Conservation (phyloP, 2,329 filamentous ascomycete genomes). For the Stachybotrys echinatus region DNA sequence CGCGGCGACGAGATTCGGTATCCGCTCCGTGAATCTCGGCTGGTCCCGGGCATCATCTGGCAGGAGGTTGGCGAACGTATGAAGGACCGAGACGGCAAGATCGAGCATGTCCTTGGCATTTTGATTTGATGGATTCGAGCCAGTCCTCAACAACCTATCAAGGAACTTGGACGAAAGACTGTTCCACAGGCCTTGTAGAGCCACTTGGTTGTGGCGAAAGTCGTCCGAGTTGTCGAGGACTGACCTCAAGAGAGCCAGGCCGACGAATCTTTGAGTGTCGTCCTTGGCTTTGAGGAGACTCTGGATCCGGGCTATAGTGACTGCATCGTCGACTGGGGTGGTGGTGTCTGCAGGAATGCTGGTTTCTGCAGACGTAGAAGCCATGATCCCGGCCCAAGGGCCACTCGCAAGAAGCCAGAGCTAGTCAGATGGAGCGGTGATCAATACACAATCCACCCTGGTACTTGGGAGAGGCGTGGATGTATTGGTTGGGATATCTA, state of each 20-base stretch:
- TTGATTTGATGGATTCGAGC: slow-evolving; percentile 32
- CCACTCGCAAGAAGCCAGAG: too few relatives aligned
- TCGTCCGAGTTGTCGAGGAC: slow-evolving; percentile 54
- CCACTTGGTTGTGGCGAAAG: slow-evolving; percentile 41
- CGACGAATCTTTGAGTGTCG: slow-evolving; percentile 65
- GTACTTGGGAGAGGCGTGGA: too few relatives aligned
- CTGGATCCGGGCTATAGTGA: slow-evolving; percentile 42
- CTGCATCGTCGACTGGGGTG: slow-evolving; percentile 5
- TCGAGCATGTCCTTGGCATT: slow-evolving; percentile 57
- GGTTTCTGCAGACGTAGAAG: neutral
- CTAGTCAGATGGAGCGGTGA: too few relatives aligned
- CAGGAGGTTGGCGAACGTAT: slow-evolving; percentile 55
- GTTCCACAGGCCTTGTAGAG: slow-evolving; percentile 49
- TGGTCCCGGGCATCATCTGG: slow-evolving; percentile 40
- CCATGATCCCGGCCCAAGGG: neutral
- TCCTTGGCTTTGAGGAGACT: slow-evolving; percentile 53
- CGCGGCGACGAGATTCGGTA: slow-evolving; percentile 47
- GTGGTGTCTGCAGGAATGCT: neutral
- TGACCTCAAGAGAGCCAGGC: slow-evolving; percentile 60
- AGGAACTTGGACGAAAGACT: slow-evolving; percentile 58
- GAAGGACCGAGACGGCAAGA: slow-evolving; percentile 56
- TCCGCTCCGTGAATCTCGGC: slow-evolving; percentile 44
- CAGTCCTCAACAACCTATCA: slow-evolving; percentile 55
- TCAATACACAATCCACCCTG: too few relatives aligned
- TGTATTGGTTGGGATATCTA: too few relatives aligned